Percentiles rank a stretch among this genome's conserved stretches.
These are phyloP conservation scores for Alisma plantagoaquatica DNA, from an alignment of 106 monocot genomes.

Conservation along the genomic window DNA sequence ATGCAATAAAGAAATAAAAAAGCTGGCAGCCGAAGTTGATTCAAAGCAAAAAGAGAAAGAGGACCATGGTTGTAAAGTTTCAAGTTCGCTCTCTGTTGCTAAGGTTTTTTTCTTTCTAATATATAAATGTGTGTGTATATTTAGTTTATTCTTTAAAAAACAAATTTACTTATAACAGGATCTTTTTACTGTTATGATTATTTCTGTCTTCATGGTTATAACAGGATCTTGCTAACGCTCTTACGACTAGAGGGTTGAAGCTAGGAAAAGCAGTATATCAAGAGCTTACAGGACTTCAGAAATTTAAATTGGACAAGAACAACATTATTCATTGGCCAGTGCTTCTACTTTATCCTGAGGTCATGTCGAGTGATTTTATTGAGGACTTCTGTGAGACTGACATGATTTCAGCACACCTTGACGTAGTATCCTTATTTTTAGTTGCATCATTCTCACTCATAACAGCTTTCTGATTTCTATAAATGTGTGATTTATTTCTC, in stretches of 20 bases:
- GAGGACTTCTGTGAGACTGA: conserved; percentile 90
- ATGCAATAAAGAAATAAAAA: conserved; percentile 65
- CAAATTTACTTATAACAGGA: too few relatives aligned
- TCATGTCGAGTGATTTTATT: conserved; percentile 95
- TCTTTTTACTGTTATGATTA: too few relatives aligned
- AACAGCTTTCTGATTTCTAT: background rate
- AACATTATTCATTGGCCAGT: conserved; percentile 90
- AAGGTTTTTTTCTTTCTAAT: conserved; percentile 32
- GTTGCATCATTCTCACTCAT: too few relatives aligned
- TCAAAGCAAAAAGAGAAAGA: conserved; percentile 33
- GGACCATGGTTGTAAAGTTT: conserved; percentile 31
- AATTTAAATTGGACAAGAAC: conserved; percentile 51
- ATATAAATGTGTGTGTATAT: background rate
- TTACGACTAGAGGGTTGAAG: conserved; percentile 69
- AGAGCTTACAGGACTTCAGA: conserved; percentile 71
- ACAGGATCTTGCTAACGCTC: conserved; percentile 51
- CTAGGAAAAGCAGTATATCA: conserved; percentile 71
- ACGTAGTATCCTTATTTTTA: conserved; percentile 98
- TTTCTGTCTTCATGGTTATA: background rate
- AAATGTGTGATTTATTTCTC: background rate
- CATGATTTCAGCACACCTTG: conserved; percentile 60
- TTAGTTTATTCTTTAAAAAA: too few relatives aligned
- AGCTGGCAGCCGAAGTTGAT: conserved; percentile 49
- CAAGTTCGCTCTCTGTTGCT: conserved; percentile 43
- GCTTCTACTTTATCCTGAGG: conserved; percentile 94